Base-by-base conservation (phyloP, 768 basidiomycete species). In the Saitozyma podzolica region DNA sequence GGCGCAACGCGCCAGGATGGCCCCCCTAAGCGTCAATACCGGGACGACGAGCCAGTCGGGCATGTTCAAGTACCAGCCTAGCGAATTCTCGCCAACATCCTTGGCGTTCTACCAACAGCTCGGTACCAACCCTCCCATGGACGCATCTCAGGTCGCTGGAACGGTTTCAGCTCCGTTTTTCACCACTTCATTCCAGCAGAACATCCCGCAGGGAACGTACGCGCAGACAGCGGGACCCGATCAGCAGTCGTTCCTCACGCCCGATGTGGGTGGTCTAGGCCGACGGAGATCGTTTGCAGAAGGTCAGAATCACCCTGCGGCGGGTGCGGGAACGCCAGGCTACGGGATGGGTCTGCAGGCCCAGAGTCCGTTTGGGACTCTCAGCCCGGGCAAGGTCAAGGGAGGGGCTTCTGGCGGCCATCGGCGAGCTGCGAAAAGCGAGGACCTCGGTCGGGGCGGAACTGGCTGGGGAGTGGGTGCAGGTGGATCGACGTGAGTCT, bases 351-450 rank as follows among this genome's bases (percentile, higher is more conserved):
- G 67, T 19, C 69, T 76, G 43, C 53, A 58, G 14, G 50, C 40
- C 39, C 42, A 45, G 3, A 50, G 51, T 47, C 60, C 63, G 39
- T 59, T 54, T 40, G 66, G 59, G 6, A 50, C 39, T 16, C 41
- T 65, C 19, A 41, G 54, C 17, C 51, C 58, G 3, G 54, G 66
- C 7, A 41, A 48, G 40, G 49, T 71, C n/a, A 56, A 72, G 42
- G 64, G 74, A 13, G 45, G 66, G 6, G 49, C 59, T 20, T 80
- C 82, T 17, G 79, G 81, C 8, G 74, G 79, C 13, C 84, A 84
- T 56, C 80, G 82, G 67, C 82, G 88, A 14, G 82, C 82, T 17
- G 84, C 84, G 40, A 85, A 86, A 64, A 86, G 85, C 47, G 88
- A 89, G 75, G 89, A 89, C 70, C 80, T 87, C 9, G 72, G 74